Conservation (phyloP, 176 grass and related monocot species). For the Pontederia paniculata region DNA sequence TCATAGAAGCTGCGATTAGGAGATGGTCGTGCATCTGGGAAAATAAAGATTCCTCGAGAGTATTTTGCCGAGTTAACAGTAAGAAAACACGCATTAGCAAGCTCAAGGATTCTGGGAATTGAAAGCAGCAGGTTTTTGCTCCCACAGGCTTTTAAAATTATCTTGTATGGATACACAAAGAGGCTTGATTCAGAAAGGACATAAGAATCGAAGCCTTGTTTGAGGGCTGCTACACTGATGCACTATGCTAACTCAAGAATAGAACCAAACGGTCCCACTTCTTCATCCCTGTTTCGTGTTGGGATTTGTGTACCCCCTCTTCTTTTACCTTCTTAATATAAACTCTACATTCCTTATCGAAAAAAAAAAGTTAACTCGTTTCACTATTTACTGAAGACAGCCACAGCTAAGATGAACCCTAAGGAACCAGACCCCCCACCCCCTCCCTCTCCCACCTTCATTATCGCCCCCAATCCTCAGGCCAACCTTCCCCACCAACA, state of each 20-base stretch:
- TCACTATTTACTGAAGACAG: too few species aligned
- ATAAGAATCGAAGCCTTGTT: slow-evolving; percentile 34
- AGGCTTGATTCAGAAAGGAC: slow-evolving; percentile 38
- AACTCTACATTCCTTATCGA: too few species aligned
- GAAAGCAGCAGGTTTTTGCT: slow-evolving; percentile 31
- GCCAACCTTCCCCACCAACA: too few species aligned
- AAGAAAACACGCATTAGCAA: slow-evolving; percentile 17
- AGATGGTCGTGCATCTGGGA: slow-evolving; percentile 29
- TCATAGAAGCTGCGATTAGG: slow-evolving; percentile 30
- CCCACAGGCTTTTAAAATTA: slow-evolving; percentile 30
- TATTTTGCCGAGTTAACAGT: slow-evolving; percentile 27
- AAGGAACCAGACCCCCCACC: too few species aligned
- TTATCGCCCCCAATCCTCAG: too few species aligned
- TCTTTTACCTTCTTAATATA: too few species aligned
- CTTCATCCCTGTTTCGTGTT: too few species aligned
- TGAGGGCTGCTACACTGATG: slow-evolving; percentile 31
- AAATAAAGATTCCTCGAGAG: slow-evolving; percentile 30
- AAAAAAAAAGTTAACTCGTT: too few species aligned
- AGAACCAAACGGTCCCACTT: too few species aligned
- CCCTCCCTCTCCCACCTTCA: too few species aligned
- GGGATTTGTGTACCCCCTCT: too few species aligned
- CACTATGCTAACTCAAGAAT: slow-evolving; percentile 29
- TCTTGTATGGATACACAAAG: slow-evolving; percentile 32
- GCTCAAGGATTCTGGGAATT: slow-evolving; percentile 34
- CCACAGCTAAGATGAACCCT: too few species aligned